Conservation (phyloP, 495 filamentous ascomycete genomes). For the Talaromyces stipitatus region DNA sequence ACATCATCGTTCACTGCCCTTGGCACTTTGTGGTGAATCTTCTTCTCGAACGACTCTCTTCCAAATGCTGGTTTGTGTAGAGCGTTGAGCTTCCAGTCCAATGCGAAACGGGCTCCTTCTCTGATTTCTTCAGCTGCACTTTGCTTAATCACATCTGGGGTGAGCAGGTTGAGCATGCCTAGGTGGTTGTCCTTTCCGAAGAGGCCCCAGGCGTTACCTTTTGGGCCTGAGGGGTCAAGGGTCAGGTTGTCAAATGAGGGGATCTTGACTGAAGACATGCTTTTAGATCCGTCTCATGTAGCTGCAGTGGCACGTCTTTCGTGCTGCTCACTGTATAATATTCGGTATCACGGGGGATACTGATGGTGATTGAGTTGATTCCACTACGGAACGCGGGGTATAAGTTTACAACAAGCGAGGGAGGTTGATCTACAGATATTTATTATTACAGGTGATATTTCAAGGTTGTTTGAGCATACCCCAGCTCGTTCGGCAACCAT, state of each 20-base stretch:
- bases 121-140: constrained; percentile 42
- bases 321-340: too few species aligned
- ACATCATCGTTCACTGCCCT: constrained; percentile 50
- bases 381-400: neutral
- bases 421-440: neutral
- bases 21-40: constrained; percentile 30
- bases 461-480: too few species aligned
- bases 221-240: constrained; percentile 33
- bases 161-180: constrained; percentile 46
- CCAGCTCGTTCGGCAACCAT: too few species aligned
- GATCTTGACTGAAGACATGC: neutral
- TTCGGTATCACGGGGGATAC: too few species aligned
- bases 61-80: constrained; percentile 21
- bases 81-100: constrained; percentile 38
- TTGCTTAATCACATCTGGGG: constrained; percentile 32
- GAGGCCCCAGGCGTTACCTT: constrained; percentile 44
- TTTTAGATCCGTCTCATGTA: neutral
- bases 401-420: neutral
- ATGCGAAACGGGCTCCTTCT: constrained; percentile 42
- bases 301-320: too few species aligned
- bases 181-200: constrained; percentile 37
- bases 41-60: constrained; percentile 20
- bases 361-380: neutral
- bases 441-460: too few species aligned
- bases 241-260: constrained; percentile 39